Conservation (phyloP, 2,329 filamentous ascomycete genomes). For the Dactylellina haptotyla region DNA sequence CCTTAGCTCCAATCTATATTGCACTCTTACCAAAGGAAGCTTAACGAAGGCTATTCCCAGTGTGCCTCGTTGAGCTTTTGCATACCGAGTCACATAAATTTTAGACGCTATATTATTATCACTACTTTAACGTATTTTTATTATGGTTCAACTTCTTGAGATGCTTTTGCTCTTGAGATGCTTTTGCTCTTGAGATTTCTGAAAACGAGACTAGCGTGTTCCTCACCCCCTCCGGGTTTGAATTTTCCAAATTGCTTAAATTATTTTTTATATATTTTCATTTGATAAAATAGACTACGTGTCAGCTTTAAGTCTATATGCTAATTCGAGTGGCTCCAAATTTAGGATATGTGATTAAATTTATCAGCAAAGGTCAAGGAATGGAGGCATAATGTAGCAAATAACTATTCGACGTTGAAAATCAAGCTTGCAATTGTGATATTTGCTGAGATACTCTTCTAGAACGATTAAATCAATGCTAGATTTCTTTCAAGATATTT, state of each 20-base stretch:
- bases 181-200: constrained; percentile 17
- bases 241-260: constrained; percentile 16
- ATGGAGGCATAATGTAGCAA: too few species aligned
- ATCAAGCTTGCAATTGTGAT: too few species aligned
- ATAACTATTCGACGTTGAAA: too few species aligned
- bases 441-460: too few species aligned
- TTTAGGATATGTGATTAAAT: constrained; percentile 1
- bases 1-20: constrained; percentile 22
- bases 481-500: too few species aligned
- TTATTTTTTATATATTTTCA: constrained; percentile 21
- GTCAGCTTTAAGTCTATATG: constrained; percentile 6
- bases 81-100: neutral
- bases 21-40: constrained; percentile 25
- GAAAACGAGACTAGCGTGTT: constrained; percentile 10
- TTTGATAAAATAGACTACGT: constrained; percentile 24
- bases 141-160: constrained; percentile 2
- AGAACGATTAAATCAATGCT: too few species aligned
- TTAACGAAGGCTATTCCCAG: constrained; percentile 23
- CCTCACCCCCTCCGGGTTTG: constrained; percentile 11
- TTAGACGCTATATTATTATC: constrained; percentile 6
- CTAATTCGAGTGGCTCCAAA: constrained; percentile 11
- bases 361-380: too few species aligned
- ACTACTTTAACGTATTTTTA: neutral
- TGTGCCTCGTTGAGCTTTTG: constrained; percentile 26
- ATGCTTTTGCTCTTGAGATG: constrained; percentile 18